phyloP scores from a whole-genome alignment of 1,284 basidiomycete species.

The Cystobasidiaceae sp. region DNA sequence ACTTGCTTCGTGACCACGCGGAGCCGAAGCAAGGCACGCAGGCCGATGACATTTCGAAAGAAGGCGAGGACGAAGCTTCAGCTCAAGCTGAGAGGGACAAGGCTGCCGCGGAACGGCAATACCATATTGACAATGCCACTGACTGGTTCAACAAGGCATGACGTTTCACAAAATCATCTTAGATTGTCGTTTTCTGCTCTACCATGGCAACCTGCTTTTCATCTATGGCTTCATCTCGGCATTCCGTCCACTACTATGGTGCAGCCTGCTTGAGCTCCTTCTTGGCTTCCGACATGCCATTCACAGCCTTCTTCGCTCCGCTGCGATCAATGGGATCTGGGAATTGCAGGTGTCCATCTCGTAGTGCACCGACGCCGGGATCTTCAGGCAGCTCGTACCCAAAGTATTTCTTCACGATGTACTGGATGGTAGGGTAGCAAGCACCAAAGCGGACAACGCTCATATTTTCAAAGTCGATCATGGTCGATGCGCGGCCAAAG shows the following conservation, averaged over 20 bases:
- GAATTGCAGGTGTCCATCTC: not conserved
- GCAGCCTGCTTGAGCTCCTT: too few relatives aligned
- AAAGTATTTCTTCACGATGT: not conserved
- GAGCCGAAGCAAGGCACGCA: slow-evolving; percentile 18
- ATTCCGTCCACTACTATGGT: too few relatives aligned
- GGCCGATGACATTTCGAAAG: not conserved
- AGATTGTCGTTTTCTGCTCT: too few relatives aligned
- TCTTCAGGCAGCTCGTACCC: not conserved
- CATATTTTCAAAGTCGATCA: not conserved
- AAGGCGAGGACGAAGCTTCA: not conserved
- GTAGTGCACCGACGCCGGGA: not conserved
- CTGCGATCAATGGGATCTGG: not conserved
- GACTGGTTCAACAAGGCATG: slow-evolving; percentile 13
- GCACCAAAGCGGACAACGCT: not conserved
- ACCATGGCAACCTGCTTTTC: too few relatives aligned
- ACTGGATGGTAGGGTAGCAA: not conserved
- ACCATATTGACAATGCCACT: not conserved
- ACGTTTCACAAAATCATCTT: too few relatives aligned
- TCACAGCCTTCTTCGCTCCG: not conserved
- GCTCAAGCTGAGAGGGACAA: not conserved
- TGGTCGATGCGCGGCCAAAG: not conserved
- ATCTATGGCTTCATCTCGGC: too few relatives aligned
- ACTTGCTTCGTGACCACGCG: not conserved
- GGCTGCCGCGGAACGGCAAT: slow-evolving; percentile 8
- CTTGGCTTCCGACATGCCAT: too few relatives aligned